Evolutionary conservation across 140 eudicot genomes (phyloP).

Genomic region (Flaveria floridana): DNA sequence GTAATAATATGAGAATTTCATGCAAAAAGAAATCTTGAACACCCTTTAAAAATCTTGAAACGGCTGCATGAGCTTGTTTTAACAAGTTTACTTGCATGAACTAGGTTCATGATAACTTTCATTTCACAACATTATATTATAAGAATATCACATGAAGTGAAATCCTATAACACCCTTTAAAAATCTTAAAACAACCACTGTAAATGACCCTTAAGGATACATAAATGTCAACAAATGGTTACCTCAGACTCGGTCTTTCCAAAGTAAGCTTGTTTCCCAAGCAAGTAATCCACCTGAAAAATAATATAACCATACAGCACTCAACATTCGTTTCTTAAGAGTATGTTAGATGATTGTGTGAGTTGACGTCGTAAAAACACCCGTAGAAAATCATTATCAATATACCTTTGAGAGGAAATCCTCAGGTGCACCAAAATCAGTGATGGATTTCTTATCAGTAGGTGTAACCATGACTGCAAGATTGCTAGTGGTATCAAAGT

Average conservation of each 20-base stretch:
- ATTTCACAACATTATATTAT: no score
- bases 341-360: neutral
- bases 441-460: constrained; percentile 87
- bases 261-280: constrained; percentile 89
- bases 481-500: constrained; percentile 86
- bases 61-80: neutral
- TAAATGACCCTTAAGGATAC: no score
- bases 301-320: neutral
- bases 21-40: neutral
- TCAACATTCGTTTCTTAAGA: neutral
- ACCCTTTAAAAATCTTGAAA: neutral
- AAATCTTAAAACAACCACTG: no score
- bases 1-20: no score
- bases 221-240: constrained; percentile 16
- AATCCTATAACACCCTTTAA: no score
- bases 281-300: constrained; percentile 85
- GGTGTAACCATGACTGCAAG: constrained; percentile 63
- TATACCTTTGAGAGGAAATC: constrained; percentile 70
- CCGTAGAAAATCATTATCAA: no score
- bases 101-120: neutral
- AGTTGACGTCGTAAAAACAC: no score
- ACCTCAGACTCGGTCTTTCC: constrained; percentile 98
- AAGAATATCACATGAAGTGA: no score
- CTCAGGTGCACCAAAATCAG: constrained; percentile 88
- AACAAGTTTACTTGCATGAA: neutral